A percentile compares a stretch with the other conserved stretches of the same genome.
These are phyloP conservation scores for Cutaneotrichosporon dermatis DNA, from an alignment of 1,284 basidiomycete species.

Conservation along the genomic window DNA sequence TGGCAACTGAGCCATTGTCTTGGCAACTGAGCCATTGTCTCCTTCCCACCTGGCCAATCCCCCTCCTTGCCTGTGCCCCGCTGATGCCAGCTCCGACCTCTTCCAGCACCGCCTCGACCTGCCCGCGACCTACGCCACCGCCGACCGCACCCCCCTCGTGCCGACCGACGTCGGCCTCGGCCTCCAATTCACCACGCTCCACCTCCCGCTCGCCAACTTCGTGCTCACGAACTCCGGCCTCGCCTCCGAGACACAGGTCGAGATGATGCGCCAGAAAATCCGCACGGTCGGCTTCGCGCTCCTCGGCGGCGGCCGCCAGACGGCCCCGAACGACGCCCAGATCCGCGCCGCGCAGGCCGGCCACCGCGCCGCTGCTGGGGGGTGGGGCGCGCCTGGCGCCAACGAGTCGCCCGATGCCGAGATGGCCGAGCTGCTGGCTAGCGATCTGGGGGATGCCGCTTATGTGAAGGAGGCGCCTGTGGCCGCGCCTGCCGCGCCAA, in stretches of 20 bases:
- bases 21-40: too few relatives aligned
- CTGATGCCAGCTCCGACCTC: conserved; percentile 48
- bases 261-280: conserved; percentile 50
- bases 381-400: conserved; percentile 26
- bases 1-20: too few relatives aligned
- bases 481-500: neutral
- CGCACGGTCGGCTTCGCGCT: conserved; percentile 52
- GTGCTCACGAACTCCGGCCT: conserved; percentile 53
- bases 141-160: conserved; percentile 23
- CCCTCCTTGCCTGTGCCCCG: too few relatives aligned
- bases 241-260: conserved; percentile 47
- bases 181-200: conserved; percentile 49
- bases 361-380: conserved; percentile 23
- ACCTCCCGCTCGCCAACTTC: conserved; percentile 52
- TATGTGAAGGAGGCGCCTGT: neutral
- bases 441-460: conserved; percentile 12
- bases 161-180: conserved; percentile 21
- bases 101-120: conserved; percentile 54
- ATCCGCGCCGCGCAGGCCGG: conserved; percentile 14
- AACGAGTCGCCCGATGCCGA: conserved; percentile 29
- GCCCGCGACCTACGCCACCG: conserved; percentile 25
- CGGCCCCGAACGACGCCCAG: conserved; percentile 5
- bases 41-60: too few relatives aligned
- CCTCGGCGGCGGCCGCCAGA: conserved; percentile 43
- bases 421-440: conserved; percentile 27